Base-by-base conservation (phyloP, 352 stramenopile genomes). In the Globisporangium uncinulatum region DNA sequence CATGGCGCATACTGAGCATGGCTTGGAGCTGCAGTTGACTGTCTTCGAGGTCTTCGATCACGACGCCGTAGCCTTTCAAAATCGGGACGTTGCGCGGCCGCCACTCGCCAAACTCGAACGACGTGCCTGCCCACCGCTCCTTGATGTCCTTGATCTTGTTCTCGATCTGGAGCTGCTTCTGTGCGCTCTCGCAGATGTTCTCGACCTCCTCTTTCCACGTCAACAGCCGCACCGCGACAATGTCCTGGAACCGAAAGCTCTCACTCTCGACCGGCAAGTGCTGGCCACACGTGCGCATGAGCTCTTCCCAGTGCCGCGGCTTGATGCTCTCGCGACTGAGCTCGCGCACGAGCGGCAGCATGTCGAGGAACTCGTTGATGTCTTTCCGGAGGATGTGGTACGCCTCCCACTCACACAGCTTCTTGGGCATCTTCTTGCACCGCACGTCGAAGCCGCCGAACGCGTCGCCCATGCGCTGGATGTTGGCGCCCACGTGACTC, bases 91-190 rank as follows among this genome's bases (percentile, higher is more conserved):
- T 81, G 8, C 88, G 71, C 51, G 71, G 73, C 43, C 94, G 92
- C 89, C 89, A 97, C 46, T 88, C 72, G 24, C 70, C 74, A 65
- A 97, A 96, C 50, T 95, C 86, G 57, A 97, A 96, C 9, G 67
- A 55, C 24, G 79, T 81, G 1, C 67, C 59, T 1, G 78, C 68
- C 89, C 89, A 97, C 9, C 72, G 65, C 56, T 96, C 87, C 43
- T 89, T 95, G 50, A 97, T 78, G 34, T 96, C 89, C 14, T 74
- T 70, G 41, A 97, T 73, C 62, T 96, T 96, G 37, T 79, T 82
- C 57, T 96, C 89, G 53, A 97, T 97, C 32, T 86, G 73, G 9
- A 96, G 57, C 54, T 97, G 87, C 61, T 97, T 97, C 56, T 96
- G 84, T 4, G 89, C 89, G 42, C 81, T 89, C 56, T 97, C 89